phyloP scores from a whole-genome alignment of 2,329 filamentous ascomycete genomes.

The Colletotrichum sp. region DNA sequence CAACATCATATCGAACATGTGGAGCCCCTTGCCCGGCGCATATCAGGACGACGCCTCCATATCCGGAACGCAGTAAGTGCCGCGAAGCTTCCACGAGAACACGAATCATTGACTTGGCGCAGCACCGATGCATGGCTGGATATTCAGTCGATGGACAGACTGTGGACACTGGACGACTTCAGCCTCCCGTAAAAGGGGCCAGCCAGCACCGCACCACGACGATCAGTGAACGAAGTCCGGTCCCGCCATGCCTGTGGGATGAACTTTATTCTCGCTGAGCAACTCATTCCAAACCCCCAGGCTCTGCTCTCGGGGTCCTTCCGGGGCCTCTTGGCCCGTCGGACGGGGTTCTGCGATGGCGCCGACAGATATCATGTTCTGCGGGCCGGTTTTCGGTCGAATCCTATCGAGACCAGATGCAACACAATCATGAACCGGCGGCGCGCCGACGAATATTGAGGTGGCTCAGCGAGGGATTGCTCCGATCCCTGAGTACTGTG shows the following conservation, averaged over 20 bases:
- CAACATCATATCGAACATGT: constrained; percentile 3
- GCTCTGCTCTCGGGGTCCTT: background rate
- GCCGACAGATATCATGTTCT: background rate
- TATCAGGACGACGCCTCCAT: background rate
- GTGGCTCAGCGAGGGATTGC: background rate
- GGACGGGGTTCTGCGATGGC: background rate
- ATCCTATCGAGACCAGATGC: background rate
- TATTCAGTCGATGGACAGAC: background rate
- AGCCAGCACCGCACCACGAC: background rate
- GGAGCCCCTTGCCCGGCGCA: background rate
- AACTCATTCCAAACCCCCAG: background rate
- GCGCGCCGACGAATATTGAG: background rate
- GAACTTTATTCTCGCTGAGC: background rate
- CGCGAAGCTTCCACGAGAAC: no score
- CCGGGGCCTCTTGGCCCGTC: background rate
- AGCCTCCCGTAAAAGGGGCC: background rate
- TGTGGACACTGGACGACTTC: background rate
- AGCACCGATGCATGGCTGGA: constrained; percentile 10
- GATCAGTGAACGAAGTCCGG: background rate
- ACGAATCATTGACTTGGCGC: background rate
- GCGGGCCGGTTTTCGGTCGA: background rate
- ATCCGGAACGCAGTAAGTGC: constrained; percentile 5
- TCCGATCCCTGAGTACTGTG: background rate
- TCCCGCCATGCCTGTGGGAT: background rate
- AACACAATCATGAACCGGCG: background rate